phyloP scores from a whole-genome alignment of 306 rosid species.

The Urtica urens region DNA sequence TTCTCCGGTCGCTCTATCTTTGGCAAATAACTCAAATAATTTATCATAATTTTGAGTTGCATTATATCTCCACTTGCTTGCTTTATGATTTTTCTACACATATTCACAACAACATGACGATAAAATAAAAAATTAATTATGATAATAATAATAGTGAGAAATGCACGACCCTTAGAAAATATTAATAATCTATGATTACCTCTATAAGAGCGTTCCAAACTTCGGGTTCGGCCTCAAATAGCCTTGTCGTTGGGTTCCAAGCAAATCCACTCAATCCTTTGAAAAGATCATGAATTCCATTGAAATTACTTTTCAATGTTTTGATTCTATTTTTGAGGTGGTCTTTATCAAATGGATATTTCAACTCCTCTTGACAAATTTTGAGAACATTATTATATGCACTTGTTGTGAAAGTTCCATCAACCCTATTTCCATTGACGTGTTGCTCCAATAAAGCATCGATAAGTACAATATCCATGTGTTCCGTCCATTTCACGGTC shows the following conservation, averaged over 20 bases:
- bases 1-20: not conserved
- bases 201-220: not conserved
- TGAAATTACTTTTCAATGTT: not conserved
- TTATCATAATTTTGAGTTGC: not conserved
- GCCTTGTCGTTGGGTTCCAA: not conserved
- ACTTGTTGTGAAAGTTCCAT: not conserved
- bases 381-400: conserved; percentile 2
- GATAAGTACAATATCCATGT: not conserved
- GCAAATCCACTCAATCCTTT: not conserved
- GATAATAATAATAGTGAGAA: not conserved
- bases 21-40: not conserved
- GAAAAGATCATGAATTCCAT: not conserved
- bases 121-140: not conserved
- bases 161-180: no score
- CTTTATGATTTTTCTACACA: not conserved
- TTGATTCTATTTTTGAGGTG: not conserved
- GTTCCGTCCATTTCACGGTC: not conserved
- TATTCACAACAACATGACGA: not conserved
- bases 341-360: not conserved
- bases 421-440: not conserved
- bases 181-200: not conserved
- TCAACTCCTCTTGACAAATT: not conserved
- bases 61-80: not conserved
- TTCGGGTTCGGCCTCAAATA: not conserved
- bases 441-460: conserved; percentile 1